Conservation (phyloP, 441 rosid genomes). For the Erodium chrysanthum region DNA sequence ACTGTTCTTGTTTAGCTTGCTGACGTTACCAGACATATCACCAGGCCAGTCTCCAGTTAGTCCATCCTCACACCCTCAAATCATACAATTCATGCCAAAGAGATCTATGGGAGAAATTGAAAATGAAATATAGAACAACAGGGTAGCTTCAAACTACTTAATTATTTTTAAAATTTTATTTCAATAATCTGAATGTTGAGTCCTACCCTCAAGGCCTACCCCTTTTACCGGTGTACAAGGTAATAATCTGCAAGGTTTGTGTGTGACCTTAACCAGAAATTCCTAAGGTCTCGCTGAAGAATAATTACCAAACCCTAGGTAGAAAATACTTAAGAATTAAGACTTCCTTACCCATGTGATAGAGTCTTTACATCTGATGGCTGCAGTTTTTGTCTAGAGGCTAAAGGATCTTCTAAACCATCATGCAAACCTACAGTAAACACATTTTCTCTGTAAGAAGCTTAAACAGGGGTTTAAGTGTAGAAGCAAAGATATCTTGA, state of each 20-base stretch:
- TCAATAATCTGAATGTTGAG: not conserved
- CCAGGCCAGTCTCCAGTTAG: not conserved
- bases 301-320: not conserved
- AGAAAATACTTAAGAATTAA: constrained; percentile 5
- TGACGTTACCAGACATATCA: not conserved
- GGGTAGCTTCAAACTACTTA: not conserved
- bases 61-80: not conserved
- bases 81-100: not conserved
- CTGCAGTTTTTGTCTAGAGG: constrained; percentile 25
- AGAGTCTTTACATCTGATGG: constrained; percentile 25
- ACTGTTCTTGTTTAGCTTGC: not conserved
- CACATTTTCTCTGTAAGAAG: not conserved
- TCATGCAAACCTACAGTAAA: constrained; percentile 24
- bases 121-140: not conserved
- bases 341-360: constrained; percentile 33
- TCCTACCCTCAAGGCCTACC: too few species aligned
- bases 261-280: not conserved
- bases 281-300: not conserved
- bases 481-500: not conserved
- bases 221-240: not conserved
- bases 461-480: not conserved
- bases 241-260: not conserved
- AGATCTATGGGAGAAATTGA: not conserved
- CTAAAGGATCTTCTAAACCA: constrained; percentile 27
- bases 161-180: too few species aligned